phyloP scores from a whole-genome alignment of 805 yeast genomes.

The Yarrowia sp. region DNA sequence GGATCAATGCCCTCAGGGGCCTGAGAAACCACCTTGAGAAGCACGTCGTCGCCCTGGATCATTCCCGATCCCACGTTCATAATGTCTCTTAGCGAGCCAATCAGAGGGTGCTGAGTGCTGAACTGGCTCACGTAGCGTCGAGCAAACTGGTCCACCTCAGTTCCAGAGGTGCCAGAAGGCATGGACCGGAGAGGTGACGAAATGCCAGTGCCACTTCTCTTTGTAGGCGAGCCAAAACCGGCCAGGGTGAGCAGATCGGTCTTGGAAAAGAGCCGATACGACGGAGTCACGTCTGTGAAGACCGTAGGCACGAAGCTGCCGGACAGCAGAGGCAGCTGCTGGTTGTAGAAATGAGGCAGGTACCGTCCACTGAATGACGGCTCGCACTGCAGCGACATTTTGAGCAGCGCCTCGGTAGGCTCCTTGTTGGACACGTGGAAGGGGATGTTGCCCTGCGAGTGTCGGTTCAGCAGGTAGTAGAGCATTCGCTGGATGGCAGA shows the following conservation, averaged over 20 bases:
- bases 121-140: conserved; percentile 49
- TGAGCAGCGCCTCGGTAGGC: conserved; percentile 60
- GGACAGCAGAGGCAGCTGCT: conserved; percentile 62
- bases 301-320: conserved; percentile 72
- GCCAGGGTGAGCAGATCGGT: conserved; percentile 62
- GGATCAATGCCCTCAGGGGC: neutral
- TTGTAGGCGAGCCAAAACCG: conserved; percentile 49
- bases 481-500: conserved; percentile 54
- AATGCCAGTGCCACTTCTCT: conserved; percentile 35
- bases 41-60: conserved; percentile 62
- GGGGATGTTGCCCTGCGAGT: conserved; percentile 52
- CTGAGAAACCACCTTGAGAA: conserved; percentile 61
- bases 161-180: conserved; percentile 38
- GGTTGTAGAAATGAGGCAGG: conserved; percentile 53
- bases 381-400: conserved; percentile 67
- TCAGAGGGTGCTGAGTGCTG: conserved; percentile 56
- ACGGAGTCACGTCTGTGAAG: conserved; percentile 64
- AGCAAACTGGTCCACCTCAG: conserved; percentile 38
- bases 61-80: conserved; percentile 66
- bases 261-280: conserved; percentile 64
- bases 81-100: conserved; percentile 66
- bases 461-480: conserved; percentile 57
- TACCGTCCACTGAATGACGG: conserved; percentile 62
- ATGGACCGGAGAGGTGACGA: conserved; percentile 40
- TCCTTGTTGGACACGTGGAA: conserved; percentile 36